Evolutionary conservation across 2,329 filamentous ascomycete species (phyloP), one percentile per base, ranked within the genome.

Genomic region (Xylaria arbuscula): DNA sequence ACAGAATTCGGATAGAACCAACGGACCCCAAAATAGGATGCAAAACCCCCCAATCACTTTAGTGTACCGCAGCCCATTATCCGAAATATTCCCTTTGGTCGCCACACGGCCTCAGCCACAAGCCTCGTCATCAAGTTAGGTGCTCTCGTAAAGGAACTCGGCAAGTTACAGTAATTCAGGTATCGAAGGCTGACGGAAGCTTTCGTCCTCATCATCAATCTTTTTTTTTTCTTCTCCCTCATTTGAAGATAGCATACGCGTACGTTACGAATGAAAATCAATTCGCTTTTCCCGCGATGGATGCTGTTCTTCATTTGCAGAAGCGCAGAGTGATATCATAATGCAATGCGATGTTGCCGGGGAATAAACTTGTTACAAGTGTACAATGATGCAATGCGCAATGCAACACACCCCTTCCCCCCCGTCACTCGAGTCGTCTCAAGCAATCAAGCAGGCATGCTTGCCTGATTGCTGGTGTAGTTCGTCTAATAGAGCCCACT

Each of bases 301-400:
- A 5, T 45, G 45, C 2, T 42, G 45, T 4, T 42, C 10, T 48
- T 38, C 19, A 38, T 38, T 22, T 15, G 38, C 38, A 8, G 24
- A 1, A 11, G 36, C n/a, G 7, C 54, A 45, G 54, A 22, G 38
- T 9, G 38, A 28, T 32, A 62, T 19, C 17, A 28, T 28, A 5
- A 42, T 42, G 38, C 15, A 40, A 36, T 24, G 5, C 47, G 24
- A 53, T 9, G 19, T 42, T 45, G n/a, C 47, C 36, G 34, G 36
- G 47, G 55, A 59, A 64, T 59, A 59, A 54, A 22, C 62, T 22
- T 40, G 54, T 19, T 54, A 36, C 62, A 65, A 65, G 62, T 64
- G 47, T 53, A 65, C 2, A 22, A n/a, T 45, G n/a, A 58, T 57
- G 62, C 53, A 64, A 58, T 58, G 45, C 24, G 62, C 53, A 64